Percentiles rank a stretch among this genome's conserved stretches.
phyloP scores from a whole-genome alignment of 371 early-diverging fungal genomes.

The Nosema muscidifuracis region DNA sequence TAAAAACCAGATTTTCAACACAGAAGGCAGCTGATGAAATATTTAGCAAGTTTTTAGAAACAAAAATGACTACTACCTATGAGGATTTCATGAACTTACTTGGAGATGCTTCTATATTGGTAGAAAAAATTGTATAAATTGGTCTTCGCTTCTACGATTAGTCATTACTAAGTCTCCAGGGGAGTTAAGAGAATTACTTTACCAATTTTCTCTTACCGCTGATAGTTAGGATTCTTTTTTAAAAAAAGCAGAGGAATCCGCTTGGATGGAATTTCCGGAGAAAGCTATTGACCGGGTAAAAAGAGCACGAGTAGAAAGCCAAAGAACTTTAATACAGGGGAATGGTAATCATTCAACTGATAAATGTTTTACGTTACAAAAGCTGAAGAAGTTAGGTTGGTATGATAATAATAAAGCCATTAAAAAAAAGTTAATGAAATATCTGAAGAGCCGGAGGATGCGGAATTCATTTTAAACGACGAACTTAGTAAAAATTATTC shows the following conservation, averaged over 20 bases:
- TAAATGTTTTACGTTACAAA: too few species aligned
- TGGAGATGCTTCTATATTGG: not conserved
- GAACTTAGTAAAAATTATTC: too few species aligned
- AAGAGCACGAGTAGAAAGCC: too few species aligned
- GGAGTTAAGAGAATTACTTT: not conserved
- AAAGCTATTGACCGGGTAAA: not conserved
- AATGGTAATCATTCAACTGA: too few species aligned
- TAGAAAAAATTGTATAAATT: not conserved
- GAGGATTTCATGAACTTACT: not conserved
- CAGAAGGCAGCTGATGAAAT: not conserved
- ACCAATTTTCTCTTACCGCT: not conserved
- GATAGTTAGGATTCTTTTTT: not conserved
- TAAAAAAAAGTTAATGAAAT: too few species aligned
- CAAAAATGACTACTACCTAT: not conserved
- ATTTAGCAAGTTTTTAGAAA: not conserved
- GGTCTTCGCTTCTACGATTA: not conserved
- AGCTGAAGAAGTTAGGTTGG: too few species aligned
- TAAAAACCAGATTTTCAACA: not conserved
- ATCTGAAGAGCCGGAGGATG: too few species aligned
- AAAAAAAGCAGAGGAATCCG: conserved; percentile 4
- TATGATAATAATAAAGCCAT: too few species aligned
- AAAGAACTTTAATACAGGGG: too few species aligned
- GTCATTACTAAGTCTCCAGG: not conserved
- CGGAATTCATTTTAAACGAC: too few species aligned
- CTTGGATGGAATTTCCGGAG: conserved; percentile 12